Percentiles rank a stretch among this genome's conserved stretches.
Conservation (phyloP, 1,139 yeast species). For the Yamadazyma membranifaciens region DNA sequence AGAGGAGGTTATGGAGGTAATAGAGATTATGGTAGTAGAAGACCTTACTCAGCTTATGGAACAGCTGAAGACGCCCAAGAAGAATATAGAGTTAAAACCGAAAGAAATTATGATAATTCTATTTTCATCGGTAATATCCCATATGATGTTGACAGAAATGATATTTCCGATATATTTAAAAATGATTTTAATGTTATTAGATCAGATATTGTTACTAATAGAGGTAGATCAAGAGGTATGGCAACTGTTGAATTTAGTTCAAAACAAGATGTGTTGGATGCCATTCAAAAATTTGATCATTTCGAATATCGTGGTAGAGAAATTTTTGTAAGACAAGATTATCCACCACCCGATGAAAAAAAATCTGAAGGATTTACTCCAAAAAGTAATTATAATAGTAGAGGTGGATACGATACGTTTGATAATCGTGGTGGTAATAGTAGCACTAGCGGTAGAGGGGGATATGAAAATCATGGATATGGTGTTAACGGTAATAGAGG, state of each 20-base stretch:
- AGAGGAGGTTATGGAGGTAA: conserved; percentile 20
- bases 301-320: conserved; percentile 71
- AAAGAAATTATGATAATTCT: conserved; percentile 68
- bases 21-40: conserved; percentile 20
- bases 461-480: conserved; percentile 7
- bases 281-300: conserved; percentile 72
- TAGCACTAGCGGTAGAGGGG: conserved; percentile 9
- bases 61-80: conserved; percentile 27
- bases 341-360: conserved; percentile 67
- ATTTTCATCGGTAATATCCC: conserved; percentile 75
- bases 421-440: conserved; percentile 13
- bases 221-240: conserved; percentile 88
- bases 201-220: conserved; percentile 83
- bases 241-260: conserved; percentile 85
- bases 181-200: conserved; percentile 71
- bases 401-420: conserved; percentile 8
- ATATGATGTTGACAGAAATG: conserved; percentile 57
- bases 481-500: conserved; percentile 11
- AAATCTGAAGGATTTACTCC: conserved; percentile 15
- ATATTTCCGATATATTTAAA: conserved; percentile 58
- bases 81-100: conserved; percentile 40
- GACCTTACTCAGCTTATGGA: conserved; percentile 22
- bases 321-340: conserved; percentile 87
- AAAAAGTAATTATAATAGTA: conserved; percentile 14
- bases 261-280: conserved; percentile 67